Percentiles rank a stretch among this genome's conserved stretches.
phyloP scores from a whole-genome alignment of 1,139 yeast genomes.

The Diutina sp. region DNA sequence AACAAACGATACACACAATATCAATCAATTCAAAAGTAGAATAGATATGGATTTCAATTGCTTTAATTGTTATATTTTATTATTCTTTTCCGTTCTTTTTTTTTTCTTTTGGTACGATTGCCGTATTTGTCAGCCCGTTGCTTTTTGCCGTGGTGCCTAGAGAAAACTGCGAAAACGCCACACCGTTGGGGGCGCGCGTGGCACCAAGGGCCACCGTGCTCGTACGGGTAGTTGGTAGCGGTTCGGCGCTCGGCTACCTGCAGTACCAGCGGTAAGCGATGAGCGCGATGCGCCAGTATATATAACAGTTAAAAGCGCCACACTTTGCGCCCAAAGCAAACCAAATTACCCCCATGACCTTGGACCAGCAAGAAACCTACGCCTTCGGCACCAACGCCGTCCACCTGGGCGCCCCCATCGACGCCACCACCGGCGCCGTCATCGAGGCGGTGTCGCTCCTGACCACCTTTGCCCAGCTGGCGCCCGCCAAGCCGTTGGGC shows the following conservation, averaged over 20 bases:
- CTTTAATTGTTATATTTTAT: too few relatives aligned
- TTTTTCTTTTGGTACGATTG: background rate
- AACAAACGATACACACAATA: too few relatives aligned
- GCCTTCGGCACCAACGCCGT: slow-evolving; percentile 73
- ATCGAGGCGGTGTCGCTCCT: slow-evolving; percentile 77
- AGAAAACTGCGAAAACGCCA: background rate
- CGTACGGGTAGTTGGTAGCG: background rate
- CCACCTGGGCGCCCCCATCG: slow-evolving; percentile 72
- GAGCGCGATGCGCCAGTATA: background rate
- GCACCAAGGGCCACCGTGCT: background rate
- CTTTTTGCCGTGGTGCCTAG: background rate
- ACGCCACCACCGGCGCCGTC: slow-evolving; percentile 73
- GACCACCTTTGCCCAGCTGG: slow-evolving; percentile 74
- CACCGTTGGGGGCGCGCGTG: background rate
- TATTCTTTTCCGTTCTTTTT: too few relatives aligned
- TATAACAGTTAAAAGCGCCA: background rate
- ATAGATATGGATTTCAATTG: too few relatives aligned
- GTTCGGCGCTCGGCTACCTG: background rate
- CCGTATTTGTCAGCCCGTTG: background rate
- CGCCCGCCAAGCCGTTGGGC: slow-evolving; percentile 70
- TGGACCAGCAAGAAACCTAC: slow-evolving; percentile 8
- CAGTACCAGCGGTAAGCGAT: background rate
- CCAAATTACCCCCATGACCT: background rate
- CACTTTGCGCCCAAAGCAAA: background rate
- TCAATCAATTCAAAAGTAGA: too few relatives aligned